These are phyloP conservation scores for Candida silvatica DNA, from an alignment of 805 yeast genomes.

Conservation along the genomic window DNA sequence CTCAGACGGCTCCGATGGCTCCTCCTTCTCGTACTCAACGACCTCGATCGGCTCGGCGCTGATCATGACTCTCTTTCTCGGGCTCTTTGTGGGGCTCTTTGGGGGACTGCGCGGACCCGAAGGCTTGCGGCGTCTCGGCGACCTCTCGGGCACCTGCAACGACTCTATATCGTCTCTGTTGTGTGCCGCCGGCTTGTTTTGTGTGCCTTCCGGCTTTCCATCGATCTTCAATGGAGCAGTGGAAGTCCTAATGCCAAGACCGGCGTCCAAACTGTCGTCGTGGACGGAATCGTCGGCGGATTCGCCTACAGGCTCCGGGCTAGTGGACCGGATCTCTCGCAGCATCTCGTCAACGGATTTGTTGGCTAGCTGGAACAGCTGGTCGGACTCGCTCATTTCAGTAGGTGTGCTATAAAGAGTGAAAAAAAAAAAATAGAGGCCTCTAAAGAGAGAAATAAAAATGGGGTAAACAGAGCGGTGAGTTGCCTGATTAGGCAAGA, in stretches of 20 bases:
- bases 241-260: slow-evolving; percentile 9
- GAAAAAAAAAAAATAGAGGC: slow-evolving; percentile 1
- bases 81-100: slow-evolving; percentile 13
- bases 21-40: slow-evolving; percentile 29
- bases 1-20: slow-evolving; percentile 21
- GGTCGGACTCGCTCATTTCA: not conserved
- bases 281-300: not conserved
- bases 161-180: no score
- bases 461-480: no score
- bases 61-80: slow-evolving; percentile 30
- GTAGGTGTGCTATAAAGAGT: not conserved
- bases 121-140: slow-evolving; percentile 3
- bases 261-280: not conserved
- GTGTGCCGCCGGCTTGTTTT: not conserved
- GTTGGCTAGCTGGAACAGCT: slow-evolving; percentile 21
- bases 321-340: slow-evolving; percentile 19
- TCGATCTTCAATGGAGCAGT: slow-evolving; percentile 14
- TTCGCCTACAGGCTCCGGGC: not conserved
- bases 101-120: slow-evolving; percentile 20
- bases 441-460: not conserved
- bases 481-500: no score
- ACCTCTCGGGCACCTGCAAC: not conserved
- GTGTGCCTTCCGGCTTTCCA: no score
- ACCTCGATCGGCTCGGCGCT: slow-evolving; percentile 16
- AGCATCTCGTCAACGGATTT: slow-evolving; percentile 32